Conservation (phyloP, 106 monocot genomes). For the Gastrodia elata region DNA sequence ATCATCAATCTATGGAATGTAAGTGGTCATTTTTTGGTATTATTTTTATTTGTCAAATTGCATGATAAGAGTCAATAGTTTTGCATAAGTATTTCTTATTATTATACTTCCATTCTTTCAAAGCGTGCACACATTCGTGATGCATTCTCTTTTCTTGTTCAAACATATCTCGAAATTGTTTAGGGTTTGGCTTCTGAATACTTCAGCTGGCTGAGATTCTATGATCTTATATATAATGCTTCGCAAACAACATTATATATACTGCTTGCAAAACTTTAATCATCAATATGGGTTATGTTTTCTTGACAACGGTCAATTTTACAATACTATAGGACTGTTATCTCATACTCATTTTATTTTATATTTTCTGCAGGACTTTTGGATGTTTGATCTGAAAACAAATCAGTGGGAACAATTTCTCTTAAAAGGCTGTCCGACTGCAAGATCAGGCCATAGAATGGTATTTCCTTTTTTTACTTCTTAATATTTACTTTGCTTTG, state of each 20-base stretch:
- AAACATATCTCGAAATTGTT: neutral
- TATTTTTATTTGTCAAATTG: neutral
- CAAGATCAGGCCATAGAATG: slow-evolving; percentile 96
- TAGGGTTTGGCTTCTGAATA: neutral
- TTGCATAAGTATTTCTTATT: too few species aligned
- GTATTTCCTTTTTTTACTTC: slow-evolving; percentile 22
- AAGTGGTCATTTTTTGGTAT: neutral
- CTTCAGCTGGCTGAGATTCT: neutral
- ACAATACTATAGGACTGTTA: neutral
- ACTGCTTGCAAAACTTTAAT: neutral
- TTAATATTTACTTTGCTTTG: neutral
- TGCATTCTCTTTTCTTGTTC: neutral
- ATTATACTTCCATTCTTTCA: too few species aligned
- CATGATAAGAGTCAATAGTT: neutral
- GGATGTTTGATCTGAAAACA: slow-evolving; percentile 88
- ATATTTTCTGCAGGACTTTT: slow-evolving; percentile 64
- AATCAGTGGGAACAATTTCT: slow-evolving; percentile 96
- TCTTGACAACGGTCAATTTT: neutral
- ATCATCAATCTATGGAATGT: neutral
- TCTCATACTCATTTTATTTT: neutral
- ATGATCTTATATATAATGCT: neutral
- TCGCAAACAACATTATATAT: neutral
- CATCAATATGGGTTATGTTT: neutral
- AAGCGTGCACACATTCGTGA: neutral
- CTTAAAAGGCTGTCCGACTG: slow-evolving; percentile 81